Evolutionary conservation across 208 protist species (phyloP), one percentile per base, ranked within the genome.

Genomic region (Leishmania mexicana): DNA sequence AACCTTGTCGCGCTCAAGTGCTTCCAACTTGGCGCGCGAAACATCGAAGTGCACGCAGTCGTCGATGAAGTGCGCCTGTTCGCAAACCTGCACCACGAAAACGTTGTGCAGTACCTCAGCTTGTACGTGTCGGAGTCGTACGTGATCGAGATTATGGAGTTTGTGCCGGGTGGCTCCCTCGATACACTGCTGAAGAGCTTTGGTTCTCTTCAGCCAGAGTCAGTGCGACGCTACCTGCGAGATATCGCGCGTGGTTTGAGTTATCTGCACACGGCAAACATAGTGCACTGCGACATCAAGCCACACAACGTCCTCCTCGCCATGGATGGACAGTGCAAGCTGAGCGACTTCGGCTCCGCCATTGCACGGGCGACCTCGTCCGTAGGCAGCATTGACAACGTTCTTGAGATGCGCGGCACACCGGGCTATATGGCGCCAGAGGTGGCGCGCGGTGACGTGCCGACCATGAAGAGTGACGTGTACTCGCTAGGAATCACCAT

Each of bases 281-380:
- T 96, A 42, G 88, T 96, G 35, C 93, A 98, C 86, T 92, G 89
- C 73, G 93, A 97, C 80, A 86, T 98, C 74, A 98, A 98, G 73
- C 93, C 93, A 13, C 89, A 94, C 71, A 98, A 98, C 64, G 90
- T 97, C 2, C 78, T 98, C 8, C 84, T 98, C 17, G 90, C 90
- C n/a, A 94, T 93, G 83, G 92, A 96, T 75, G 92, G 95, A 21
- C 81, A 89, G 58, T 95, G 93, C 81, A 96, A 96, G 72, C 78
- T 98, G 17, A 90, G 84, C 51, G 95, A 98, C 85, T 98, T 98
- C 84, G 95, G 95, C 58, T 93, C 92, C 0, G 88, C 92, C 47
- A 84, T 93, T 28, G 76, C 87, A 0, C 85, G 85, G 13, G 86
- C 89, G 7, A 85, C 84, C 21, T 89, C 85, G 3, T 90, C 83